Percentiles rank a stretch among this genome's conserved stretches.
Conservation (phyloP, 768 basidiomycete genomes). For the Suillus lakei region DNA sequence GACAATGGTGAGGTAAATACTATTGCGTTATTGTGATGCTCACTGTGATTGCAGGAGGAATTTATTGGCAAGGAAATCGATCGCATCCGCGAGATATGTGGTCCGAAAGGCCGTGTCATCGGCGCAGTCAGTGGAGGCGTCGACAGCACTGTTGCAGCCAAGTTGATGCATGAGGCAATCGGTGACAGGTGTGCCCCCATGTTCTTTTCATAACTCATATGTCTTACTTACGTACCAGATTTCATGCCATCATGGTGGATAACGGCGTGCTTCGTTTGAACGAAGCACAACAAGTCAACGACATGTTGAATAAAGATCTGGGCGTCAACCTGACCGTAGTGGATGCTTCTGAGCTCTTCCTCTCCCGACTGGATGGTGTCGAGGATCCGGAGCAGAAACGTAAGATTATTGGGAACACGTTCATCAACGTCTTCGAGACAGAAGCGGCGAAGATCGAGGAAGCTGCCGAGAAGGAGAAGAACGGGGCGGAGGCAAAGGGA, state of each 20-base stretch:
- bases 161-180: slow-evolving; percentile 99
- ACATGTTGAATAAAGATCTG: slow-evolving; percentile 91
- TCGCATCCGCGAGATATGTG: slow-evolving; percentile 93
- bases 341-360: slow-evolving; percentile 93
- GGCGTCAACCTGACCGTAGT: slow-evolving; percentile 97
- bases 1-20: slow-evolving; percentile 77
- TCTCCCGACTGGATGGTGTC: slow-evolving; percentile 84
- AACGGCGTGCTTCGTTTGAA: slow-evolving; percentile 95
- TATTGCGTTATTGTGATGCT: slow-evolving; percentile 12
- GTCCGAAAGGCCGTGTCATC: slow-evolving; percentile 92
- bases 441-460: slow-evolving; percentile 91
- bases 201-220: slow-evolving; percentile 2
- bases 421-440: slow-evolving; percentile 97
- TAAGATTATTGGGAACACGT: slow-evolving; percentile 98
- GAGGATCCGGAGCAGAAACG: slow-evolving; percentile 98
- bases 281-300: slow-evolving; percentile 88
- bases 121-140: slow-evolving; percentile 98
- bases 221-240: slow-evolving; percentile 50
- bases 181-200: slow-evolving; percentile 75
- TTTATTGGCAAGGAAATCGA: slow-evolving; percentile 97
- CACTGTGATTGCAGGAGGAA: slow-evolving; percentile 65
- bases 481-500: slow-evolving; percentile 77
- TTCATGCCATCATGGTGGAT: slow-evolving; percentile 99
- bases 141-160: slow-evolving; percentile 97
- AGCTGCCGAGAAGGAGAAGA: slow-evolving; percentile 75